Base-by-base conservation (phyloP, 805 yeast species). In the Metschnikowia drakensbergensis region DNA sequence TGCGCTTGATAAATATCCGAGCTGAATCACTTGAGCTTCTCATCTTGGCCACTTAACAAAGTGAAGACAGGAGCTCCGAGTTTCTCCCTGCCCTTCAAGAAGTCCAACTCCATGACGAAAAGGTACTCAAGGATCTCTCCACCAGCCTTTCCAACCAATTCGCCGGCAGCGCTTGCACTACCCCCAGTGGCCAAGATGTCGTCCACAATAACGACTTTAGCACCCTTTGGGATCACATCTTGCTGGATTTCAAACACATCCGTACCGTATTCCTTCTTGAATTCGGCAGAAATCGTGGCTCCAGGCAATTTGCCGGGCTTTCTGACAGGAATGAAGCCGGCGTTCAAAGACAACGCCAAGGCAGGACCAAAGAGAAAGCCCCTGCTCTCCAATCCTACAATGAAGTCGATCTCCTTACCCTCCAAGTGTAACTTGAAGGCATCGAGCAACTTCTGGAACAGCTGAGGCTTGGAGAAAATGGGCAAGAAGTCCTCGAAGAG, bases 141-240 rank as follows among this genome's bases (percentile, higher is more conserved):
- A 48, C 83, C 82, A 52, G 83, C 76, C 66, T 78, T 71, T 45
- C 58, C 55, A 45, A 89, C 86, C 55, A 94, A 78, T 62, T 88
- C 85, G 51, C 96, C 97, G 37, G 98, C 98, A 51, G 95, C 97
- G 48, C 73, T 71, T 26, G 99, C 99, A 58, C 96, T 86, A 35
- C 99, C 99, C 54, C 98, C 98, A 34, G 99, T 94, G 43, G 99
- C 99, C 65, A 94, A 86, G 61, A 94, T 90, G 64, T 94, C 99
- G 69, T 94, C 99, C 34, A 94, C 95, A 55, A 94, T 79, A 34
- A 92, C 73, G 28, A 94, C 94, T 50, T 79, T 86, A 42, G 96
- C 79, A 34, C 92, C 95, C 53, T 77, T 76, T 55, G 88, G 85
- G 57, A 94, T 82, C 33, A 92, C 82, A 48, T 80, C 91, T 54